Conservation (phyloP, 2,329 filamentous ascomycete species). For the Herpomyces periplanetae region DNA sequence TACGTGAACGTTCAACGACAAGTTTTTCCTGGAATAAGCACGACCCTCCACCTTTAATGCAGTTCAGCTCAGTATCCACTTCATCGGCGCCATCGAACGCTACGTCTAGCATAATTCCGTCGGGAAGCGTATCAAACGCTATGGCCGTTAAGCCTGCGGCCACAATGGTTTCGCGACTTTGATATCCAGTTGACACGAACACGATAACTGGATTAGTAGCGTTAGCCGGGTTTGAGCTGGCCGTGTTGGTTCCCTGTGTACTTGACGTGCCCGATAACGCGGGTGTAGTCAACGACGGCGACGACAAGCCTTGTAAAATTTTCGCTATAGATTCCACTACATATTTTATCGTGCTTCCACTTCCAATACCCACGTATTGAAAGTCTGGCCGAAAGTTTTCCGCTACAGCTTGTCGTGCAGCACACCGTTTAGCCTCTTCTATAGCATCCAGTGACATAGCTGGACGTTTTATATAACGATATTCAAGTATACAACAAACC, state of each 20-base stretch:
- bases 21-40: conserved; percentile 94
- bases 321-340: conserved; percentile 61
- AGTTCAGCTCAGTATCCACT: conserved; percentile 70
- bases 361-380: conserved; percentile 35
- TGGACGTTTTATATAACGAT: too few species aligned
- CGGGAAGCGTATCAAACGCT: conserved; percentile 31
- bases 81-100: conserved; percentile 91
- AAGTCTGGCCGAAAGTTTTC: conserved; percentile 24
- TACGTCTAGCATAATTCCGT: conserved; percentile 28
- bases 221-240: too few species aligned
- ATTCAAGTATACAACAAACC: too few species aligned
- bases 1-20: conserved; percentile 41
- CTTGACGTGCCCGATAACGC: too few species aligned
- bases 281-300: too few species aligned
- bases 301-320: too few species aligned
- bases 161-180: conserved; percentile 54
- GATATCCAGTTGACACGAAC: conserved; percentile 71
- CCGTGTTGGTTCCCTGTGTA: too few species aligned
- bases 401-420: conserved; percentile 27
- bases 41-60: conserved; percentile 91
- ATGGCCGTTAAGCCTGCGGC: conserved; percentile 34
- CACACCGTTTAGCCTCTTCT: conserved; percentile 32
- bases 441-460: too few species aligned
- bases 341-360: conserved; percentile 42
- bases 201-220: too few species aligned